phyloP scores from a whole-genome alignment of 2,329 filamentous ascomycete species.

The Colletotrichum graminicola region DNA sequence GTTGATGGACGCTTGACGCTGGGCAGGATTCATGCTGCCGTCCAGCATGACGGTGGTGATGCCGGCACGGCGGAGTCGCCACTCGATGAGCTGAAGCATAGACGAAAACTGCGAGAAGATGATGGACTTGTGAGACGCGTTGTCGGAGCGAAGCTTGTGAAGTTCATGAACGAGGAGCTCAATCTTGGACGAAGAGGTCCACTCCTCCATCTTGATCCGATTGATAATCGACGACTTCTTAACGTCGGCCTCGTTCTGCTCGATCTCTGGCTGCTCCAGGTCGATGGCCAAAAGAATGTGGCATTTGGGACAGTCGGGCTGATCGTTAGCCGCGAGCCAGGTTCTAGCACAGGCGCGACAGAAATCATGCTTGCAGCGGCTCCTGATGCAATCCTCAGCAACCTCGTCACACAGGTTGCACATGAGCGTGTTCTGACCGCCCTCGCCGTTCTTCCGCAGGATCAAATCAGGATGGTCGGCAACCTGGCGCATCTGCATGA shows the following conservation, averaged over 20 bases:
- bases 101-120: constrained; percentile 98
- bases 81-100: constrained; percentile 97
- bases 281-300: constrained; percentile 93
- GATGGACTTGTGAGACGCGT: constrained; percentile 94
- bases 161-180: constrained; percentile 96
- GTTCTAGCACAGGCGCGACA: constrained; percentile 57
- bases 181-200: constrained; percentile 98
- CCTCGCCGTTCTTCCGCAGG: constrained; percentile 86
- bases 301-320: constrained; percentile 87
- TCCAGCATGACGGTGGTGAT: constrained; percentile 99
- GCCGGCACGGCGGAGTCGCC: constrained; percentile 94
- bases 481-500: constrained; percentile 99
- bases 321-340: constrained; percentile 81
- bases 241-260: constrained; percentile 86
- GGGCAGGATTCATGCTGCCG: constrained; percentile 94
- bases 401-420: constrained; percentile 97
- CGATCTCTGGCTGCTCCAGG: constrained; percentile 93
- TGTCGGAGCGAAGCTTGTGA: constrained; percentile 90
- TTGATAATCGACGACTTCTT: constrained; percentile 99
- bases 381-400: constrained; percentile 93
- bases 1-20: constrained; percentile 93
- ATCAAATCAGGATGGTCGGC: constrained; percentile 96
- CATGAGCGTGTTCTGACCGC: constrained; percentile 89
- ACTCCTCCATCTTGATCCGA: constrained; percentile 98
- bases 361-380: constrained; percentile 88